phyloP scores from a whole-genome alignment of 2,329 filamentous ascomycete genomes.

The Cladosporium sp. region DNA sequence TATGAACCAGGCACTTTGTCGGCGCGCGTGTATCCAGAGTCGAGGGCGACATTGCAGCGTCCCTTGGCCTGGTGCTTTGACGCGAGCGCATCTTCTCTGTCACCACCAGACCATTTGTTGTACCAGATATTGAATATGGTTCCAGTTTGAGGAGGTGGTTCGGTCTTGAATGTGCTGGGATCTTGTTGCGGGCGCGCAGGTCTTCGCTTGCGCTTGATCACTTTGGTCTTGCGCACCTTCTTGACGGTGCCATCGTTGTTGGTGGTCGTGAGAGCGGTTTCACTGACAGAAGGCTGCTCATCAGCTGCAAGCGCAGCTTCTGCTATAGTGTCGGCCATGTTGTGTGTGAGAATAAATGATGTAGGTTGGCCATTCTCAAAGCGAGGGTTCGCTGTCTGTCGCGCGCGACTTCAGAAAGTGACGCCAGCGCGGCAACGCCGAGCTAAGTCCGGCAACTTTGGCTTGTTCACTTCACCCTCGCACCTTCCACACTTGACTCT shows the following conservation, averaged over 20 bases:
- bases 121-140: slow-evolving; percentile 99
- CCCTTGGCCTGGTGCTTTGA: slow-evolving; percentile 77
- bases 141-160: slow-evolving; percentile 86
- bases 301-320: slow-evolving; percentile 7
- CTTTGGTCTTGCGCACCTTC: slow-evolving; percentile 76
- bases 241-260: slow-evolving; percentile 34
- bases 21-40: slow-evolving; percentile 48
- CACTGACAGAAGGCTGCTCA: slow-evolving; percentile 13
- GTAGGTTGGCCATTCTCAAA: not conserved
- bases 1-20: slow-evolving; percentile 60
- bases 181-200: slow-evolving; percentile 91
- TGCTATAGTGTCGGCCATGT: slow-evolving; percentile 2
- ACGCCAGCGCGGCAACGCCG: not conserved
- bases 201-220: slow-evolving; percentile 83
- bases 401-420: not conserved
- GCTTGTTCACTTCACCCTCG: not conserved
- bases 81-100: slow-evolving; percentile 86
- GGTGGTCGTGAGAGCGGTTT: slow-evolving; percentile 15
- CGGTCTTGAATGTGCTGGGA: slow-evolving; percentile 72
- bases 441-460: not conserved
- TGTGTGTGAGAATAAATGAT: not conserved
- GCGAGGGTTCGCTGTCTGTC: not conserved
- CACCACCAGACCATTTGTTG: slow-evolving; percentile 96
- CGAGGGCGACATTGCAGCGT: slow-evolving; percentile 80
- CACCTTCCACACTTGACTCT: not conserved